A percentile compares a stretch with the other conserved stretches of the same genome.
phyloP scores from a whole-genome alignment of 2,329 filamentous ascomycete genomes.

The Phyllosticta citriasiana region DNA sequence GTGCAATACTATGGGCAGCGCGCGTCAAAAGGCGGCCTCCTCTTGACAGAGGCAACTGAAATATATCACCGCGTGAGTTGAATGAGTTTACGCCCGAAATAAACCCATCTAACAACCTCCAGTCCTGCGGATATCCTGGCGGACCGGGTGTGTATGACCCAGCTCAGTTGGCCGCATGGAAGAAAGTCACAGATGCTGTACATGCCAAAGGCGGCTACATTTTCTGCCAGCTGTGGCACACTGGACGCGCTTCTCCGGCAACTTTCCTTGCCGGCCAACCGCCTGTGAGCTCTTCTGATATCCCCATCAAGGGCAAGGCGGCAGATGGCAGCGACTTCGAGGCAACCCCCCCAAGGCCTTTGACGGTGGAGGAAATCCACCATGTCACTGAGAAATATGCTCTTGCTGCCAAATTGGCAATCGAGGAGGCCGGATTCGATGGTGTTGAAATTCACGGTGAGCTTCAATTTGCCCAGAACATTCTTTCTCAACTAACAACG shows the following conservation, averaged over 20 bases:
- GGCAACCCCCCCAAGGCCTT: slow-evolving; percentile 19
- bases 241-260: slow-evolving; percentile 25
- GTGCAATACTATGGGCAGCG: slow-evolving; percentile 25
- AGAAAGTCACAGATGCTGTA: slow-evolving; percentile 23
- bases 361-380: slow-evolving; percentile 32
- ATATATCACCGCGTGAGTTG: slow-evolving; percentile 23
- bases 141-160: slow-evolving; percentile 23
- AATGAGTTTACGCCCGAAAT: background rate
- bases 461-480: background rate
- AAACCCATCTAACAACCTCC: background rate
- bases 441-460: slow-evolving; percentile 30
- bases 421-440: slow-evolving; percentile 24
- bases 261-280: slow-evolving; percentile 26
- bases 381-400: slow-evolving; percentile 28
- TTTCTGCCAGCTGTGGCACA: slow-evolving; percentile 22
- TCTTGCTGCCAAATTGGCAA: slow-evolving; percentile 28
- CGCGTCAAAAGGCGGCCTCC: slow-evolving; percentile 23
- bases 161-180: slow-evolving; percentile 24
- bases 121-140: slow-evolving; percentile 22
- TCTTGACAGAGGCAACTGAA: slow-evolving; percentile 27
- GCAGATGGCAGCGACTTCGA: slow-evolving; percentile 26
- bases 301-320: slow-evolving; percentile 30
- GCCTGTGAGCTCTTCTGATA: slow-evolving; percentile 19
- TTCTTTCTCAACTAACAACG: background rate
- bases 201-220: slow-evolving; percentile 24